A percentile compares a stretch with the other conserved stretches of the same genome.
These are phyloP conservation scores for Carex parvula DNA, from an alignment of 176 grass and related monocot genomes.

Conservation along the genomic window DNA sequence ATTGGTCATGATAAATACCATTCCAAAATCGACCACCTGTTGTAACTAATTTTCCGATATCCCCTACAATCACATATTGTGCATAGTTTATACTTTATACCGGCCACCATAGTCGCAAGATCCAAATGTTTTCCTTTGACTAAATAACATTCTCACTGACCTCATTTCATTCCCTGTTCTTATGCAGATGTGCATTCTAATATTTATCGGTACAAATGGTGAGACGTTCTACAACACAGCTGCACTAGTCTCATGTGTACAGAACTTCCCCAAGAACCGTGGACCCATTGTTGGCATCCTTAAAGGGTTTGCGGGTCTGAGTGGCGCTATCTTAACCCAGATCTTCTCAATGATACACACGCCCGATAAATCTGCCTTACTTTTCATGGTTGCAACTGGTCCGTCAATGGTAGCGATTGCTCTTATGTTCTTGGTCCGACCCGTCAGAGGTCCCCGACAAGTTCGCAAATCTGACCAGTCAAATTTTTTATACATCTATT, in stretches of 20 bases:
- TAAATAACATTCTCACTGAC: not conserved
- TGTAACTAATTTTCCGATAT: not conserved
- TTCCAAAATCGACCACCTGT: not conserved
- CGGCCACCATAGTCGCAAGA: not conserved
- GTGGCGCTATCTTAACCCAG: constrained; percentile 77
- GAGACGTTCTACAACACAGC: constrained; percentile 90
- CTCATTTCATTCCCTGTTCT: not conserved
- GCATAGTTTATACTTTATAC: not conserved
- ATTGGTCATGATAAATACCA: not conserved
- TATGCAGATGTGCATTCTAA: constrained; percentile 75
- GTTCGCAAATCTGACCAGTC: too few species aligned
- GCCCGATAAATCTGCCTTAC: too few species aligned
- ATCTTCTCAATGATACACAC: constrained; percentile 45
- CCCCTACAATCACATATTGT: not conserved
- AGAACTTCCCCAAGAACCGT: constrained; percentile 90
- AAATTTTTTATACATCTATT: too few species aligned
- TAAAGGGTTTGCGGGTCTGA: constrained; percentile 89
- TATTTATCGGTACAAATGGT: constrained; percentile 85
- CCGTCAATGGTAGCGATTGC: too few species aligned
- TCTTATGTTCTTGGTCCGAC: too few species aligned
- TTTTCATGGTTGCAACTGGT: too few species aligned
- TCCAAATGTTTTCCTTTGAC: not conserved
- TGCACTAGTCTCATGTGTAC: constrained; percentile 78
- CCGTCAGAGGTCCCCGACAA: too few species aligned
- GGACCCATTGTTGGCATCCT: constrained; percentile 81